phyloP scores from a whole-genome alignment of 306 rosid genomes.

The Gastrolobium bilobum region DNA sequence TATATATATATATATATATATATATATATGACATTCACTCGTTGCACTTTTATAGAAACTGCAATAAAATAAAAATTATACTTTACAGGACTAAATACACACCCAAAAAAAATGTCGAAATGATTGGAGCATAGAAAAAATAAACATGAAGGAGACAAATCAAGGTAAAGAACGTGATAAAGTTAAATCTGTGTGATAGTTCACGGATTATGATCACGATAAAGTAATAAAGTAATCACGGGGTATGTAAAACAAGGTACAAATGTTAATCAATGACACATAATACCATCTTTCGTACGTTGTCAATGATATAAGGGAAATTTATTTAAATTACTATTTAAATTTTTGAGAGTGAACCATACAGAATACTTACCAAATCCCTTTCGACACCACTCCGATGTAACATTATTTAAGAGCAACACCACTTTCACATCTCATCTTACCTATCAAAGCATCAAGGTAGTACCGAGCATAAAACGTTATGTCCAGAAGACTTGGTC shows the following conservation, averaged over 20 bases:
- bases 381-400: too few relatives aligned
- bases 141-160: background rate
- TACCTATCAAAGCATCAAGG: too few relatives aligned
- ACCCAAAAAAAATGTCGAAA: background rate
- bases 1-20: too few relatives aligned
- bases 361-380: too few relatives aligned
- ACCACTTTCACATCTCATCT: too few relatives aligned
- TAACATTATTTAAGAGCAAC: too few relatives aligned
- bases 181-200: conserved; percentile 35
- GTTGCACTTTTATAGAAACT: background rate
- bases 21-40: background rate
- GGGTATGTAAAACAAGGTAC: conserved; percentile 43
- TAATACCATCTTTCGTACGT: background rate
- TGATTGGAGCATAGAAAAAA: conserved; percentile 4
- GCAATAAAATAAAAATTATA: background rate
- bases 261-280: conserved; percentile 5
- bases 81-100: background rate
- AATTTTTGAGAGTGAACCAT: too few relatives aligned
- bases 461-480: too few relatives aligned
- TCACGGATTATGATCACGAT: conserved; percentile 48
- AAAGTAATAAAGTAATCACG: conserved; percentile 46
- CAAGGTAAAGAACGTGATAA: conserved; percentile 21
- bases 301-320: background rate
- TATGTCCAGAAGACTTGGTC: too few relatives aligned
- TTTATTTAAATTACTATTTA: background rate